These are phyloP conservation scores for Serpula lacrymans DNA, from an alignment of 768 basidiomycete species.

Conservation along the genomic window DNA sequence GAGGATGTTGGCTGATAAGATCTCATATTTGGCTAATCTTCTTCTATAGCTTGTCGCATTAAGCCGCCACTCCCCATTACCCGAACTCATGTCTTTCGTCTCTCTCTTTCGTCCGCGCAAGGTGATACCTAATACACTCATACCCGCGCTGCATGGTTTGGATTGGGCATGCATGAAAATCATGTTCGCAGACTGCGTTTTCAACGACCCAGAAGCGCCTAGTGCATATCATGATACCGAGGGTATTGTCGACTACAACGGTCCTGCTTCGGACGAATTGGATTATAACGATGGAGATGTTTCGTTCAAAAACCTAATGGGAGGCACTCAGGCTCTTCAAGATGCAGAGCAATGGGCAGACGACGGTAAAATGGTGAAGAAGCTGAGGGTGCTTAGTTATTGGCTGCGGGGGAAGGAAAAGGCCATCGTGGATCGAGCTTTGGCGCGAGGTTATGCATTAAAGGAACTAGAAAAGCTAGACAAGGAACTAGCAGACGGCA, in stretches of 20 bases:
- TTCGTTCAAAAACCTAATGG: constrained; percentile 64
- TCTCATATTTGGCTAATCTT: background rate
- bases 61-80: constrained; percentile 82
- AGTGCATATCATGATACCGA: constrained; percentile 16
- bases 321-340: constrained; percentile 41
- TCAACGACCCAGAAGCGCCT: constrained; percentile 11
- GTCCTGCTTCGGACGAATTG: constrained; percentile 4
- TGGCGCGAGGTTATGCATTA: no score
- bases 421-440: constrained; percentile 32
- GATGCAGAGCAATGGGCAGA: constrained; percentile 56
- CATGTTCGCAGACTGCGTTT: constrained; percentile 64
- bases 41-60: constrained; percentile 70
- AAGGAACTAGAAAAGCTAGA: constrained; percentile 16
- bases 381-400: constrained; percentile 40
- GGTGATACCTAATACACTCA: constrained; percentile 78
- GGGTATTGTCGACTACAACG: constrained; percentile 11
- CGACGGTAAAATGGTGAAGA: constrained; percentile 39
- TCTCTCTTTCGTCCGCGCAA: constrained; percentile 73
- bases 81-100: constrained; percentile 81
- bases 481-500: constrained; percentile 8
- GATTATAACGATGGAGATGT: constrained; percentile 40
- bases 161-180: constrained; percentile 74
- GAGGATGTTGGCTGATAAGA: constrained; percentile 15
- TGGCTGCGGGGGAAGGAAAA: constrained; percentile 39
- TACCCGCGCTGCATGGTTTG: constrained; percentile 44